Evolutionary conservation across 148 eudicot species (phyloP).

Genomic region (Vaccinium vitisidaea): DNA sequence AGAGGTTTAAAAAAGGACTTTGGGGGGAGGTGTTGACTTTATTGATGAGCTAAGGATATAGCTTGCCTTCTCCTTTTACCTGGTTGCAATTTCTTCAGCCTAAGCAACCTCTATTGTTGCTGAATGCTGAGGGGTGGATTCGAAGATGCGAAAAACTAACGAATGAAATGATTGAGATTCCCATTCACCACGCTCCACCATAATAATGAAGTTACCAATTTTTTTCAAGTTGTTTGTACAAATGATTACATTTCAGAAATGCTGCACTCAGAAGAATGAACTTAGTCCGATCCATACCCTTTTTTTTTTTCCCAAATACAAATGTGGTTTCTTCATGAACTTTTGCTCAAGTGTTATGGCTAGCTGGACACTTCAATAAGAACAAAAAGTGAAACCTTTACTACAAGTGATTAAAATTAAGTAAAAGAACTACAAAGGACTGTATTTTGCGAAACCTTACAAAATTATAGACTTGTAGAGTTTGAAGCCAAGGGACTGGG

Average conservation of each 20-base stretch:
- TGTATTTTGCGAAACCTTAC: too few relatives aligned
- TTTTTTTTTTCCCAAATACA: neutral
- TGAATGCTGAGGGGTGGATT: neutral
- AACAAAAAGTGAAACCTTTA: too few relatives aligned
- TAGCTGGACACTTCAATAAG: neutral
- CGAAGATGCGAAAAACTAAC: neutral
- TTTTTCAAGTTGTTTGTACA: neutral
- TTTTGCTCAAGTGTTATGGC: neutral
- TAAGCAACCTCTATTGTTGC: neutral
- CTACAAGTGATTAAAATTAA: neutral
- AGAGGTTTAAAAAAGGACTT: neutral
- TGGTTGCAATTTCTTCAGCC: constrained; percentile 2
- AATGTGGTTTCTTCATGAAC: neutral
- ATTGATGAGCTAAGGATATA: neutral
- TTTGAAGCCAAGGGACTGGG: too few relatives aligned
- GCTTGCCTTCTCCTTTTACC: neutral
- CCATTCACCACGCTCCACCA: neutral
- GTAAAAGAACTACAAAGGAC: neutral
- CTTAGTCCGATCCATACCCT: neutral
- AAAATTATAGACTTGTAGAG: too few relatives aligned
- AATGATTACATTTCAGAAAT: neutral
- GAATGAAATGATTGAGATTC: neutral
- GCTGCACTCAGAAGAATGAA: neutral
- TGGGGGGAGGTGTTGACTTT: constrained; percentile 16
- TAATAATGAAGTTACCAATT: neutral